Conservation (phyloP, 176 grass and related monocot genomes). For the Typha latifolia region DNA sequence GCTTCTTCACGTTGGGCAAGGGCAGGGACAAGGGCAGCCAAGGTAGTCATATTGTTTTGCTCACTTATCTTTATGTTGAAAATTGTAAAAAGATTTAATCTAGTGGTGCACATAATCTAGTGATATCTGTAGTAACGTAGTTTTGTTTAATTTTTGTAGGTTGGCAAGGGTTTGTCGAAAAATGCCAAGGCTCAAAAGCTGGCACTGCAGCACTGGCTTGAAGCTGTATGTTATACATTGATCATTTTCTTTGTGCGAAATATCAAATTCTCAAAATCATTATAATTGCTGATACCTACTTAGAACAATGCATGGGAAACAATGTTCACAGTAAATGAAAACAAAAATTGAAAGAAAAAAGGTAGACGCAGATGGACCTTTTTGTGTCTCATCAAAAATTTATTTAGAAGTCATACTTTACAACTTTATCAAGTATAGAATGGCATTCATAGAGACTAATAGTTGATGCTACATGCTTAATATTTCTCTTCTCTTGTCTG, state of each 20-base stretch:
- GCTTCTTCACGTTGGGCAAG: constrained; percentile 84
- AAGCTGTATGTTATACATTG: constrained; percentile 68
- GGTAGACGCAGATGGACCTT: too few species aligned
- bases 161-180: constrained; percentile 95
- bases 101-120: too few species aligned
- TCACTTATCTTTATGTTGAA: background rate
- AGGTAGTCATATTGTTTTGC: constrained; percentile 33
- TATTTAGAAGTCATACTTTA: too few species aligned
- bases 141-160: constrained; percentile 27
- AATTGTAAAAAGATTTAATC: background rate
- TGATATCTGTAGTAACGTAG: background rate
- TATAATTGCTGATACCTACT: too few species aligned
- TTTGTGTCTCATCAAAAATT: too few species aligned
- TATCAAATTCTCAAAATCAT: background rate
- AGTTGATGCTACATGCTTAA: background rate
- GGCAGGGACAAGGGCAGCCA: constrained; percentile 71
- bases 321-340: too few species aligned
- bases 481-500: background rate
- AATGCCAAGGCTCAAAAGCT: constrained; percentile 81
- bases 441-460: background rate
- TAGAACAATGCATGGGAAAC: too few species aligned
- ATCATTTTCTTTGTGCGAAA: background rate
- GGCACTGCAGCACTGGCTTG: constrained; percentile 94
- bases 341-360: too few species aligned
- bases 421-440: too few species aligned